Evolutionary conservation across 2,329 filamentous ascomycete genomes (phyloP), one percentile per base, ranked within the genome.

Genomic region (Neonectria magnoliae): DNA sequence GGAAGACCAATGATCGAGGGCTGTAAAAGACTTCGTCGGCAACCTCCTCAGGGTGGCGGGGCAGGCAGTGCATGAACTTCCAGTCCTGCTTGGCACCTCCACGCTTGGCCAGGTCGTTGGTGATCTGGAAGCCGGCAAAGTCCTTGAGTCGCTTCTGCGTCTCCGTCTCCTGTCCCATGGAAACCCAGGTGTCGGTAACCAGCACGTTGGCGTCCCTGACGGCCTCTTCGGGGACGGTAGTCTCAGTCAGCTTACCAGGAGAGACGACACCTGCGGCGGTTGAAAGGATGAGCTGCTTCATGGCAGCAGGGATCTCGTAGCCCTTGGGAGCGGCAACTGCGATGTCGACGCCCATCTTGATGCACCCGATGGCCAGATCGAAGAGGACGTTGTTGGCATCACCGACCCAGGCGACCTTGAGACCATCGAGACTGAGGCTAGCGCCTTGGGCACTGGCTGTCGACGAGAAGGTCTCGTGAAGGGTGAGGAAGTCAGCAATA

Each of bases 41-140:
- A 36, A 99, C 96, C 82, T 99, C 96, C 79, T 99, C 95, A 0
- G 88, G 88, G 77, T 99, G 94, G 67, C 96, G 88, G 14, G 96
- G 96, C 64, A 99, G 81, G 78, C 96, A 99, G 83, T 99, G 96
- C 96, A 99, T 98, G 79, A 99, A 99, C 80, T 93, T 94, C 96
- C 96, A 99, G 68, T 87, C 87, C 14, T 91, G 85, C 78, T 96
- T 97, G 45, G 96, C 96, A 20, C 93, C 94, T 47, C 94, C 94
- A 54, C 90, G 86, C 79, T 90, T 87, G 2, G 94, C 95, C 71
- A 99, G 84, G 47, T 96, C 92, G 52, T 90, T 87, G 3, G 95
- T 98, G 75, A 99, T 92, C 78, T 98, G 95, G 81, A 94, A 99
- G 14, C 95, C 94, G 31, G 87, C 86, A 78, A 99, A 99, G 2